phyloP scores from a whole-genome alignment of 352 stramenopile genomes.

The Globisporangium orthogonon region DNA sequence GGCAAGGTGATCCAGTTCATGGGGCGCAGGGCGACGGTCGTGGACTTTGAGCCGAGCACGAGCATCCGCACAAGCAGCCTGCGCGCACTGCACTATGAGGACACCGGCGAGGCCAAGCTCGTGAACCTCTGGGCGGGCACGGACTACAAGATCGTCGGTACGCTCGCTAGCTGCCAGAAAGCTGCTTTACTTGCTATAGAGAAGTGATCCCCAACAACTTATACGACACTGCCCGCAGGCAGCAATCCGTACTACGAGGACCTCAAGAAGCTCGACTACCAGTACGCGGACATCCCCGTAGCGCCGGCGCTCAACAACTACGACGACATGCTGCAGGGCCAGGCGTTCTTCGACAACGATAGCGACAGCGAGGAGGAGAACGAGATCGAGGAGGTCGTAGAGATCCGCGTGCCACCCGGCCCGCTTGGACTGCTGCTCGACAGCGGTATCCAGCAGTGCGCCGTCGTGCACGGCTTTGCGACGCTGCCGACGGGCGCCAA shows the following conservation, averaged over 20 bases:
- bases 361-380: conserved; percentile 74
- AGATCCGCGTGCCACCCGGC: conserved; percentile 64
- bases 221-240: not conserved
- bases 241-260: conserved; percentile 69
- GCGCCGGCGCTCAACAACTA: conserved; percentile 29
- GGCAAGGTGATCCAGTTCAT: conserved; percentile 66
- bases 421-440: conserved; percentile 71
- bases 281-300: conserved; percentile 58
- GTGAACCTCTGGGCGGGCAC: conserved; percentile 80
- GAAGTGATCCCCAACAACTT: too few species aligned
- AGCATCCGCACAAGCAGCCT: conserved; percentile 69
- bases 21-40: conserved; percentile 63
- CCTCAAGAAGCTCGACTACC: conserved; percentile 62
- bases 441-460: conserved; percentile 70
- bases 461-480: conserved; percentile 78
- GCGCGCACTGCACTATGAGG: conserved; percentile 74
- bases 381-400: conserved; percentile 71
- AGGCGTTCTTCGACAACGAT: conserved; percentile 79
- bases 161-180: not conserved
- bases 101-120: conserved; percentile 64
- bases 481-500: conserved; percentile 50
- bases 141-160: conserved; percentile 77
- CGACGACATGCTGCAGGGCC: conserved; percentile 61
- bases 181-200: too few species aligned
- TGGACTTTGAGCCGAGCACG: conserved; percentile 77